Percentiles rank a stretch among this genome's conserved stretches.
These are phyloP conservation scores for Fraxinus floribunda DNA, from an alignment of 305 asterid species.

Conservation along the genomic window DNA sequence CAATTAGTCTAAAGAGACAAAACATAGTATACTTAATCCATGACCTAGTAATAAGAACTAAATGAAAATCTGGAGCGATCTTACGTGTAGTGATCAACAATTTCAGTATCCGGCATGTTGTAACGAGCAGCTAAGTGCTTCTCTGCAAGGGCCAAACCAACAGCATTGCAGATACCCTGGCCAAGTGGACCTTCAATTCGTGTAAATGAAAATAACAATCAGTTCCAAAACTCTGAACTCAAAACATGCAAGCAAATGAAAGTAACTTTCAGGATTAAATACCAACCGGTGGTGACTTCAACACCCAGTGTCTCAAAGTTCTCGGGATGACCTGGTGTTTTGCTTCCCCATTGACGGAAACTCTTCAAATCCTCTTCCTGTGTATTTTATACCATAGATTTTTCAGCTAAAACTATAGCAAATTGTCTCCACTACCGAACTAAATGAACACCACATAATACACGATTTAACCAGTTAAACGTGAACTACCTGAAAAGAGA, in stretches of 20 bases:
- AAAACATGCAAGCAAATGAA: conserved; percentile 5
- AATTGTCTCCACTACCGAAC: background rate
- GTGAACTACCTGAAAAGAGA: background rate
- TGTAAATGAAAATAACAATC: conserved; percentile 21
- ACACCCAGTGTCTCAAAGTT: conserved; percentile 79
- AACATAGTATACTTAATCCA: background rate
- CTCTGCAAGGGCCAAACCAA: conserved; percentile 85
- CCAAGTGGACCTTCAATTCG: conserved; percentile 74
- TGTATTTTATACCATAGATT: background rate
- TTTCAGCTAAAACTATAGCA: conserved; percentile 23
- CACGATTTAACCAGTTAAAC: background rate
- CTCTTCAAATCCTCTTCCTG: conserved; percentile 68
- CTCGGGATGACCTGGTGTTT: conserved; percentile 80
- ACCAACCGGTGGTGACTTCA: conserved; percentile 73
- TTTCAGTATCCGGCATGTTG: conserved; percentile 72
- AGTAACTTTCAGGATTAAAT: background rate
- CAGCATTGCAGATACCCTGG: conserved; percentile 85
- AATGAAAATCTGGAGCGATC: conserved; percentile 11
- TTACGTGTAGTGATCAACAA: conserved; percentile 86
- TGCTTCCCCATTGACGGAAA: conserved; percentile 86
- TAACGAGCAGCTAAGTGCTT: conserved; percentile 83
- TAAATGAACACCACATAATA: background rate
- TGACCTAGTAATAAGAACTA: background rate
- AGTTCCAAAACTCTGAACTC: conserved; percentile 4
- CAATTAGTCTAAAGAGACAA: conserved; percentile 18